Conservation (phyloP, 768 basidiomycete genomes). For the Rhizopogon salebrosus region DNA sequence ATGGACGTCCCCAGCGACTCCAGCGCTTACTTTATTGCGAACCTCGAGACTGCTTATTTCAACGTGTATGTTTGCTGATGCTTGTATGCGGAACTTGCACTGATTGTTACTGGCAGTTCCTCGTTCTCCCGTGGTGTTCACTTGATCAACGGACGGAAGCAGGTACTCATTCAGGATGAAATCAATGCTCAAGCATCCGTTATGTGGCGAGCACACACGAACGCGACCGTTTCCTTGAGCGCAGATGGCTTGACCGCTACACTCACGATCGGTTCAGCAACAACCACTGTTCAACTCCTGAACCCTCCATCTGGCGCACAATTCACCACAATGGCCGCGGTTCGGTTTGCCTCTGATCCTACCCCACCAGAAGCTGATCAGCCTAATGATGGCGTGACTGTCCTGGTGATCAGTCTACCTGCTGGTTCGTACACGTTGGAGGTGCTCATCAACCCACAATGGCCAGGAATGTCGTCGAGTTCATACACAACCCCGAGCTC, state of each 20-base stretch:
- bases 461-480: constrained; percentile 64
- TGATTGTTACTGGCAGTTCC: constrained; percentile 36
- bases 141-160: constrained; percentile 73
- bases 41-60: constrained; percentile 75
- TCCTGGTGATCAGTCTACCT: constrained; percentile 64
- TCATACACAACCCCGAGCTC: constrained; percentile 58
- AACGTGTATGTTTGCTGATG: constrained; percentile 47
- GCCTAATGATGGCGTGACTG: constrained; percentile 71
- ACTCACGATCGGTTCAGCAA: constrained; percentile 65
- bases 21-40: constrained; percentile 76
- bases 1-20: constrained; percentile 56
- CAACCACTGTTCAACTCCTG: constrained; percentile 59
- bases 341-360: constrained; percentile 56
- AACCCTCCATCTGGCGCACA: constrained; percentile 60
- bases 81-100: not conserved
- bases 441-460: constrained; percentile 93
- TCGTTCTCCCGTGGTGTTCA: constrained; percentile 84
- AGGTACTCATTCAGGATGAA: constrained; percentile 93
- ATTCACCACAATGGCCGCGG: constrained; percentile 53
- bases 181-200: constrained; percentile 54
- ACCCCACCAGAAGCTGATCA: constrained; percentile 68
- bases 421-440: constrained; percentile 73
- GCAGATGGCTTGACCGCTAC: constrained; percentile 63
- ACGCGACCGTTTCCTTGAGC: constrained; percentile 69
- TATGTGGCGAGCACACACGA: constrained; percentile 95